Evolutionary conservation across 495 filamentous ascomycete species (phyloP), one percentile per base, ranked within the genome.

Genomic region (Podospora comata): DNA sequence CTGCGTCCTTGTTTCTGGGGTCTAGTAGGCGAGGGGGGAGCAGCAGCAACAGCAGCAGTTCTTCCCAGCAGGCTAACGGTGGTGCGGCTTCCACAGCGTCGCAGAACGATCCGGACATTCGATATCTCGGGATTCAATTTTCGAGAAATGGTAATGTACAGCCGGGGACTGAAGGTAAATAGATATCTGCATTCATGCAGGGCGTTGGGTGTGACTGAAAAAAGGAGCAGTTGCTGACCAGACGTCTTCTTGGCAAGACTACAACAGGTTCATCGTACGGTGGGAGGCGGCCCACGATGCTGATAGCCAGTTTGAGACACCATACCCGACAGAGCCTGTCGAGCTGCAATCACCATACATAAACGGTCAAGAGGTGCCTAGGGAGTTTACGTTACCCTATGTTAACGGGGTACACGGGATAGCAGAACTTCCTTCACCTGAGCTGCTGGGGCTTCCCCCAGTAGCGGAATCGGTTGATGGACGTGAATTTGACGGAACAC

Each of bases 101-200:
- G 5, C 56, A 65, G 16, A 56, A 65, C 30, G 44, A 58, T 2
- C 57, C 70, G 20, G 73, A 75, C 32, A 67, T 79, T n/a, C 75
- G 77, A 27, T 73, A 78, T 53, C 71, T 79, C 23, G 75, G 73
- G 20, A 76, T 79, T 7, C 77, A 79, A 28, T 78, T 79, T 28
- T 75, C 74, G 0, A 68, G 73, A 27, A 74, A 73, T 61, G 68
- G 74, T 27, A 72, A 72, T 61, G 62, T 70, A 39, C 69, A 70
- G 55, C 28, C 70, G 18, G 68, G 66, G 26, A 71, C 19, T 32
- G 72, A 74, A n/a, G 75, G 73, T 75, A 70, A 58, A 68, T 18
- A 13, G 28, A 18, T 9, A 3, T 30, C 19, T 3, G 18, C 27
- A 13, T 54, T 53, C 18, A 4, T 48, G 20, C 19, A 11, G 39